A percentile compares a stretch with the other conserved stretches of the same genome.
phyloP scores from a whole-genome alignment of 2,329 filamentous ascomycete species.

The Neonectria sp. region DNA sequence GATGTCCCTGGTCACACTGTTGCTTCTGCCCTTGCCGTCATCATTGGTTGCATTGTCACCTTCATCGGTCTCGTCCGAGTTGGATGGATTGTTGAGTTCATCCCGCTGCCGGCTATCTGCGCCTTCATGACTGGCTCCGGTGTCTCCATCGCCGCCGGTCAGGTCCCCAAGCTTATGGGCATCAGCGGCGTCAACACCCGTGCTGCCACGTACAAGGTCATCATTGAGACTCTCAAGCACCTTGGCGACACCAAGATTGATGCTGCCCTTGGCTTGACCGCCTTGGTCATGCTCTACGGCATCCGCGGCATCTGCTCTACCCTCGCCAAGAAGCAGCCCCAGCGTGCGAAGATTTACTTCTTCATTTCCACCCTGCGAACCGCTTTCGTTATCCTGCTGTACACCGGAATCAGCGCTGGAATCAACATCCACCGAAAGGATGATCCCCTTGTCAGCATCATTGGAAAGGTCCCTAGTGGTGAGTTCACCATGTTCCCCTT shows the following conservation, averaged over 20 bases:
- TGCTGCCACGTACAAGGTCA: constrained; percentile 63
- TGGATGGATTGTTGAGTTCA: constrained; percentile 70
- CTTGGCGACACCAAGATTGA: constrained; percentile 71
- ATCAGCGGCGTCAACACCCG: constrained; percentile 66
- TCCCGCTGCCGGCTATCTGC: constrained; percentile 66
- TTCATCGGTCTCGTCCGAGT: constrained; percentile 65
- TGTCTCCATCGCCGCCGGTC: constrained; percentile 65
- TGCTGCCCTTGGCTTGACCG: constrained; percentile 81
- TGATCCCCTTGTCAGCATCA: constrained; percentile 74
- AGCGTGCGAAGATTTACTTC: constrained; percentile 79
- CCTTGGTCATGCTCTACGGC: constrained; percentile 77
- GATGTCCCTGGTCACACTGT: constrained; percentile 59
- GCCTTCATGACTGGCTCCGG: constrained; percentile 70
- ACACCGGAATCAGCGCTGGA: constrained; percentile 82
- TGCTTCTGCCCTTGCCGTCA: constrained; percentile 63
- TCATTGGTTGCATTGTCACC: constrained; percentile 64
- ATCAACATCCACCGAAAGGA: constrained; percentile 73
- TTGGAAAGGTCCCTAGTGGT: constrained; percentile 80
- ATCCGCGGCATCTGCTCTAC: constrained; percentile 75
- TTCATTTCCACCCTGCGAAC: constrained; percentile 85
- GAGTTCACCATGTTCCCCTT: constrained; percentile 41
- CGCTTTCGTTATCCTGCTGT: constrained; percentile 85
- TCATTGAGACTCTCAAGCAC: constrained; percentile 65
- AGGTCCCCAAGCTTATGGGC: constrained; percentile 66
- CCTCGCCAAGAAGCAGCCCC: constrained; percentile 77